Conservation (phyloP, 345 rosid genomes). For the Excoecaria agallocha region DNA sequence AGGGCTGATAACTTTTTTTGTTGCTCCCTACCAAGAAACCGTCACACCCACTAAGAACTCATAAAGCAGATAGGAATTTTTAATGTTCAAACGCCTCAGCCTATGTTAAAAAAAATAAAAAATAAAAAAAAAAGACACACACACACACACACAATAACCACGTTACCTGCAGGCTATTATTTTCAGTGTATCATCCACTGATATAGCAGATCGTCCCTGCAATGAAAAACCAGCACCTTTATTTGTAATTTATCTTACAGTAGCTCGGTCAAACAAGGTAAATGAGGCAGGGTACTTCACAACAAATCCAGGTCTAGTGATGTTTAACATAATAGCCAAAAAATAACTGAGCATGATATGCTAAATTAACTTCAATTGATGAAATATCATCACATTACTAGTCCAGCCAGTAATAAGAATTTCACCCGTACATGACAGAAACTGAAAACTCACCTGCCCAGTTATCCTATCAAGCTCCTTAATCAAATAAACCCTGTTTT, state of each 20-base stretch:
- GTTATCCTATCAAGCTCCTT: conserved; percentile 35
- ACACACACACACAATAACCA: too few relatives aligned
- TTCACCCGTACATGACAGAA: background rate
- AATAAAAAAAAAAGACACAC: too few relatives aligned
- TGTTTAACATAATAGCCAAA: background rate
- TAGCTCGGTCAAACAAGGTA: background rate
- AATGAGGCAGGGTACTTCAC: background rate
- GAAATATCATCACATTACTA: background rate
- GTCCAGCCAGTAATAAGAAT: background rate
- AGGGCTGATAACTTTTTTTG: conserved; percentile 29
- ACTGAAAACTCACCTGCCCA: conserved; percentile 24
- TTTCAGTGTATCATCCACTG: conserved; percentile 35
- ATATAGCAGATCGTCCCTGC: conserved; percentile 32
- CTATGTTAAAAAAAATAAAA: background rate
- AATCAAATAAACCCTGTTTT: conserved; percentile 30
- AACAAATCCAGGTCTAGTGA: background rate
- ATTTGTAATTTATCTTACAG: background rate
- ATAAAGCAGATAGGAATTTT: background rate
- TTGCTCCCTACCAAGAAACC: conserved; percentile 27
- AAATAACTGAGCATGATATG: background rate
- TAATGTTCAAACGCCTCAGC: background rate
- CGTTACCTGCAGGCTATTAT: conserved; percentile 34
- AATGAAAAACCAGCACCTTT: background rate
- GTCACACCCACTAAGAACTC: background rate
- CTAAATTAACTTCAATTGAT: background rate